Evolutionary conservation across 257 asterid species (phyloP).

Genomic region (Solanum tarijense): DNA sequence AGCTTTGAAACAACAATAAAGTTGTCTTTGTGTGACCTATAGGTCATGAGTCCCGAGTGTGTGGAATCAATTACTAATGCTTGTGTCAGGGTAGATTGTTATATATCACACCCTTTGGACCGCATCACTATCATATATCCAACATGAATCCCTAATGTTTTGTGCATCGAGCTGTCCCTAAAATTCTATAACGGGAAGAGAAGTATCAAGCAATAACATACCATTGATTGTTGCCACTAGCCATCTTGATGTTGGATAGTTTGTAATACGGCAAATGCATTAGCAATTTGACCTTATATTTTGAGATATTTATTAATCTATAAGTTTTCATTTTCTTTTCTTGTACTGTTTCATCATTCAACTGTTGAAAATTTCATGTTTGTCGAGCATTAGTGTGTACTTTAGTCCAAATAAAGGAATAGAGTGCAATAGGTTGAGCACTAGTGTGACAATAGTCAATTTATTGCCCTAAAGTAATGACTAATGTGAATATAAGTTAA

Average conservation of each 20-base stretch:
- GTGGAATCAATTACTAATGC: not conserved
- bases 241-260: not conserved
- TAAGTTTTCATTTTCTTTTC: not conserved
- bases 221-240: not conserved
- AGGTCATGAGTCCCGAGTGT: not conserved
- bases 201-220: too few relatives aligned
- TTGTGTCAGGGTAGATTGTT: not conserved
- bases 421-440: not conserved
- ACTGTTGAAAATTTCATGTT: not conserved
- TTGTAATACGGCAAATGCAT: not conserved
- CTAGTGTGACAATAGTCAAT: not conserved
- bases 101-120: not conserved
- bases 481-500: not conserved
- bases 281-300: not conserved
- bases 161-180: fast-evolving
- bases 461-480: not conserved
- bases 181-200: not conserved
- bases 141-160: not conserved
- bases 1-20: not conserved
- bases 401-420: not conserved
- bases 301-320: not conserved
- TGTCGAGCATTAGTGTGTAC: not conserved
- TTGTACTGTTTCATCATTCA: not conserved
- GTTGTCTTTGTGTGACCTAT: not conserved
- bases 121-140: fast-evolving